phyloP scores from a whole-genome alignment of 2,329 filamentous ascomycete genomes.

The Aquanectria penicillioides region DNA sequence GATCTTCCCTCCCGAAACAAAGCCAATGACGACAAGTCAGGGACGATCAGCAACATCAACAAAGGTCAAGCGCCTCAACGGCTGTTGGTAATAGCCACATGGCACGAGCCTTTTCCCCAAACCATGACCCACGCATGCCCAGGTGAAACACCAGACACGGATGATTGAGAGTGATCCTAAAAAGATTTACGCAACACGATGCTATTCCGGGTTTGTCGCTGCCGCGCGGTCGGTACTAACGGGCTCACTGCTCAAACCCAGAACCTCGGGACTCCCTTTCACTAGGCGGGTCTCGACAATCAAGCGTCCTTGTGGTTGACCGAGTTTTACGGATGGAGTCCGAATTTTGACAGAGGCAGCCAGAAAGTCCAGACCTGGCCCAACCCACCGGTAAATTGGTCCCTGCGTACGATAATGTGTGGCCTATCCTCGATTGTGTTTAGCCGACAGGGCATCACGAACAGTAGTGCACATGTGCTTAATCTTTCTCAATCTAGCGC shows the following conservation, averaged over 20 bases:
- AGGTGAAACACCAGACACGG: not conserved
- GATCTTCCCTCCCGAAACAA: not conserved
- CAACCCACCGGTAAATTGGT: not conserved
- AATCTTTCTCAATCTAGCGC: not conserved
- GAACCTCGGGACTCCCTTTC: too few species aligned
- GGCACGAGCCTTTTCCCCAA: slow-evolving; percentile 11
- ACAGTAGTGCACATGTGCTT: not conserved
- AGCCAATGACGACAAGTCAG: not conserved
- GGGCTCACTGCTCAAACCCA: too few species aligned
- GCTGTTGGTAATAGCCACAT: slow-evolving; percentile 6
- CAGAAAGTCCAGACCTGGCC: slow-evolving; percentile 1
- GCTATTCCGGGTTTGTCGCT: too few species aligned
- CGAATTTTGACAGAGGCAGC: not conserved
- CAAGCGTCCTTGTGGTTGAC: not conserved
- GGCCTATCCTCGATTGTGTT: not conserved
- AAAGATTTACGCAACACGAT: too few species aligned
- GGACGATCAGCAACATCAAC: not conserved
- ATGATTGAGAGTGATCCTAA: not conserved
- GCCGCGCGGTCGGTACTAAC: too few species aligned
- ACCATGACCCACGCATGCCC: not conserved
- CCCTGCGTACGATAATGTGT: not conserved
- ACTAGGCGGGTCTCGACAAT: not conserved
- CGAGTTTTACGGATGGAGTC: not conserved
- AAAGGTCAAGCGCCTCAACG: slow-evolving; percentile 13
- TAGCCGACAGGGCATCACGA: not conserved